Evolutionary conservation across 345 rosid species (phyloP), one percentile per base, ranked within the genome.

Genomic region (Raphanus raphanistrum): DNA sequence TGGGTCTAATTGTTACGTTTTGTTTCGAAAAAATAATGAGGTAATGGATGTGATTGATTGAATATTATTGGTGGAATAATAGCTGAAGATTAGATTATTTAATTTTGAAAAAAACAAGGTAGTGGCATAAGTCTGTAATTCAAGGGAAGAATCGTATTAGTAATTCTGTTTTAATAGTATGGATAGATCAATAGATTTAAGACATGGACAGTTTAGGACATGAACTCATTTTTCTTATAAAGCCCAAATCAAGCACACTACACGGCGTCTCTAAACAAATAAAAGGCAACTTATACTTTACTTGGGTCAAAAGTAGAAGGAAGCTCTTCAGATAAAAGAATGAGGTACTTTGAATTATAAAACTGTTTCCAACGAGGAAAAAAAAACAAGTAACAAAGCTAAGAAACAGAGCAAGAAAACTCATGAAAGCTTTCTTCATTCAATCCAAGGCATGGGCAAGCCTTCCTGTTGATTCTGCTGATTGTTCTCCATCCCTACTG

Each of bases 401-500:
- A 67, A n/a, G 12, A 68, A 66, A 41, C 55, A 48, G 7, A 48
- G n/a, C 55, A 48, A 66, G 17, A 29, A 9, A 70, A 50, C 71
- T 38, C 57, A 54, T 55, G 50, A 64, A 54, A 52, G 71, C 36
- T 64, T 69, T 76, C 69, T 43, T 60, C 25, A 71, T 1, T 58
- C 55, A 66, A 43, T 3, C 76, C 76, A 78, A 31, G 68, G 7
- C 69, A 61, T 32, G 52, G n/a, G 13, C 61, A 64, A 21, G 29
- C 16, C 52, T 57, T 10, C 68, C 52, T n/a, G 13, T 66, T 66
- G 43, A 45, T 35, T 54, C 12, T 54, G 55, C 17, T 48, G 68
- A 61, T 70, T 76, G 32, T 76, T 76, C 58, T 15, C 70, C 70
- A 63, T 76, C 55, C 65, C 29, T 28, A 70, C 28, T 13, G 52